Evolutionary conservation across 73 alveolate species (phyloP), one percentile per base, ranked within the genome.

Genomic region (Paramecium octaurelia): DNA sequence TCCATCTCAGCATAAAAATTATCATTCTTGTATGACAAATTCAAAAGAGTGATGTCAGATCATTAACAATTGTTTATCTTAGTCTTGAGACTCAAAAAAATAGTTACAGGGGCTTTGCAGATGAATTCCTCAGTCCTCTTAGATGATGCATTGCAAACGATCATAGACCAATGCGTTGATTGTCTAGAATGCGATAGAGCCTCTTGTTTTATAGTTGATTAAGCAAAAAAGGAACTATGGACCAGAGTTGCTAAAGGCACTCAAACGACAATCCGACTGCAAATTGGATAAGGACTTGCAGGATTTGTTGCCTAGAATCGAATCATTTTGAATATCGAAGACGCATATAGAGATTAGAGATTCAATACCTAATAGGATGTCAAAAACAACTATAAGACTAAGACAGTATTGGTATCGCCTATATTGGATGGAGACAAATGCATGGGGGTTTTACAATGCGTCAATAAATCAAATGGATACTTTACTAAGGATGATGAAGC

Each of bases 111-210:
- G 9, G 83, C 94, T 23, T 40, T 76, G 29, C 35, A 90, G 76
- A 90, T 90, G 92, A 76, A 80, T 40, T 36, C 76, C 8, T 90
- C 94, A 0, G 86, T 93, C 2, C 38, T 84, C 8, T 69, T 93
- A 24, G 71, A 85, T 57, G 96, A 93, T 36, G 96, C 96, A 2
- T 31, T 93, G 14, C 88, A 93, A 35, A 90, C 73, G 21, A 93
- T 93, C 8, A 73, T 93, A 0, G 92, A 93, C 24, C 16, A 44
- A 20, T 75, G 88, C 38, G 40, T 40, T 10, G 88, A 75, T 75
- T 75, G 88, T 43, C 91, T 95, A 23, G 94, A 93, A 57, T 95
- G 97, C 85, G 97, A 95, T 59, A 59, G 96, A 40, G 97, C 97
- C 29, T 89, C 95, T 14, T 95, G 94, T 42, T 95, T 93, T 64